A percentile compares a stretch with the other conserved stretches of the same genome.
Evolutionary conservation across 1,139 yeast genomes (phyloP).

Genomic region (Taphrina confusa): DNA sequence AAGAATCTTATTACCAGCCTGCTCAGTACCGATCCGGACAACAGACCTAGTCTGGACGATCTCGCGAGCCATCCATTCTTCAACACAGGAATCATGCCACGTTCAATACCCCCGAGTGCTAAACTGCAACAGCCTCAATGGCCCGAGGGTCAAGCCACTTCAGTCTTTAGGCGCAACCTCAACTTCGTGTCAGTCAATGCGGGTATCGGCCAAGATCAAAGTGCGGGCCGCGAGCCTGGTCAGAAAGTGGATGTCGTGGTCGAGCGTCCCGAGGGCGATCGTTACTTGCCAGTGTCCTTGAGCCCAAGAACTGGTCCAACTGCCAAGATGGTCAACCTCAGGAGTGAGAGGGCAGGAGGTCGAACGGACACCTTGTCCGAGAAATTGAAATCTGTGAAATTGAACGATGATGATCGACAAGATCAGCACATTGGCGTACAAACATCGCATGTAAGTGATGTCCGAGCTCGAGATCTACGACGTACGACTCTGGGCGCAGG

Average conservation of each 20-base stretch:
- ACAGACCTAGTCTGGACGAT: slow-evolving; percentile 78
- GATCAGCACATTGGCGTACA: not conserved
- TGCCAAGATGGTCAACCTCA: slow-evolving; percentile 25
- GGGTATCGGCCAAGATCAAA: slow-evolving; percentile 38
- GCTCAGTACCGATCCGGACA: slow-evolving; percentile 72
- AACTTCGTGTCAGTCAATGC: slow-evolving; percentile 33
- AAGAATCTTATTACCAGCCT: slow-evolving; percentile 68
- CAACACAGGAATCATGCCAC: slow-evolving; percentile 75
- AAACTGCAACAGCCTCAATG: slow-evolving; percentile 60
- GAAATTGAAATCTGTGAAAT: slow-evolving; percentile 12
- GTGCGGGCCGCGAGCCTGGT: slow-evolving; percentile 34
- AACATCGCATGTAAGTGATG: not conserved
- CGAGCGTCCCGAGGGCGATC: slow-evolving; percentile 34
- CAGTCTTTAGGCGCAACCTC: slow-evolving; percentile 30
- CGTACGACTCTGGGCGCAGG: slow-evolving; percentile 15
- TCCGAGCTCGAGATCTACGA: not conserved
- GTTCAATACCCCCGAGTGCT: slow-evolving; percentile 62
- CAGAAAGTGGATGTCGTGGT: slow-evolving; percentile 31
- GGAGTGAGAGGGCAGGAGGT: slow-evolving; percentile 9
- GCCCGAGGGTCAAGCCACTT: slow-evolving; percentile 33
- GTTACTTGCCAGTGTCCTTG: slow-evolving; percentile 35
- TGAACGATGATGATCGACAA: not conserved
- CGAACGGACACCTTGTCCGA: slow-evolving; percentile 20
- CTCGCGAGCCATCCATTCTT: slow-evolving; percentile 83
- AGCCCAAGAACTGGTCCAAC: slow-evolving; percentile 31